A percentile compares a stretch with the other conserved stretches of the same genome.
Evolutionary conservation across 225 moss, liverwort and hornwort species (phyloP).

Genomic region (Lunularia cruciata): DNA sequence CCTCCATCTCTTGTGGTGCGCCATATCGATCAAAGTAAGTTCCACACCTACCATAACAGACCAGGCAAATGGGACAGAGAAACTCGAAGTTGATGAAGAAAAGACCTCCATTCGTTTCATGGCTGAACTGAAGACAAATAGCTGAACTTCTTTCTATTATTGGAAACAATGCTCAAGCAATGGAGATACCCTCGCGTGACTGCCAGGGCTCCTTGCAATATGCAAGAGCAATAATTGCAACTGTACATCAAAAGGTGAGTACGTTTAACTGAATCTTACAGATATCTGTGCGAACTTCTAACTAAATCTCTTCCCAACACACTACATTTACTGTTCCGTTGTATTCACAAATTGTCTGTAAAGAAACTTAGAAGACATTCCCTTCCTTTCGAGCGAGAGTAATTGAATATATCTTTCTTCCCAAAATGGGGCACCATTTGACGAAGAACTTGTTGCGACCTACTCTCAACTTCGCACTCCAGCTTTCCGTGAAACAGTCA

Average conservation of each 20-base stretch:
- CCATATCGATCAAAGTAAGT: background rate
- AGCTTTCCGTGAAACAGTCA: background rate
- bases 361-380: constrained; percentile 12
- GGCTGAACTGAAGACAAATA: background rate
- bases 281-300: constrained; percentile 6
- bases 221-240: constrained; percentile 2
- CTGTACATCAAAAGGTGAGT: constrained; percentile 22
- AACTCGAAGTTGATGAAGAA: background rate
- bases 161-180: constrained; percentile 9
- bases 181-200: background rate
- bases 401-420: background rate
- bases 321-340: constrained; percentile 18
- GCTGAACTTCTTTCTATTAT: constrained; percentile 8
- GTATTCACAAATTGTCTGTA: constrained; percentile 17
- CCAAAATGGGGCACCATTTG: background rate
- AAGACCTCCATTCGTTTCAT: background rate
- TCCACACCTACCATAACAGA: background rate
- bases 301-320: constrained; percentile 24
- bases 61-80: background rate
- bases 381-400: background rate
- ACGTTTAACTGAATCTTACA: constrained; percentile 4
- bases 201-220: background rate
- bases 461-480: background rate
- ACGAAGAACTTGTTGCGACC: background rate
- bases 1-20: background rate